phyloP scores from a whole-genome alignment of 331 rosid species.

The Acacia pycnantha region DNA sequence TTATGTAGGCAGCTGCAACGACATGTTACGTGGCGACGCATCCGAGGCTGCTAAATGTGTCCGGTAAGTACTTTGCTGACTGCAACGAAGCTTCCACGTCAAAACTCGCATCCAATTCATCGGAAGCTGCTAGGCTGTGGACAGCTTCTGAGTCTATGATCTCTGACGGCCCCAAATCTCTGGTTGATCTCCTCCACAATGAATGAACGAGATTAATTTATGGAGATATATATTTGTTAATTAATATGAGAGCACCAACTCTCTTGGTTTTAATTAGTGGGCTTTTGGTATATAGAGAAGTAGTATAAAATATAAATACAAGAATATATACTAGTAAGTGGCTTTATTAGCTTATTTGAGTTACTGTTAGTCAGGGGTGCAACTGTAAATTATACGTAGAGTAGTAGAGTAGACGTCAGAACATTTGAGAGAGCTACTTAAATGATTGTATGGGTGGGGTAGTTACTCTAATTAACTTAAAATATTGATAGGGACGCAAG shows the following conservation, averaged over 20 bases:
- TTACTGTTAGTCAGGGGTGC: conserved; percentile 4
- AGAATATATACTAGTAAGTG: background rate
- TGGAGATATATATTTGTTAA: background rate
- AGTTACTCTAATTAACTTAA: background rate
- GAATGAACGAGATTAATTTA: conserved; percentile 20
- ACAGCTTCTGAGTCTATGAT: conserved; percentile 66
- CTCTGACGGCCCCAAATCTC: conserved; percentile 40
- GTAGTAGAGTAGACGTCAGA: conserved; percentile 19
- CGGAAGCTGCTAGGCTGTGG: conserved; percentile 71
- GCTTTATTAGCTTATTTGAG: background rate
- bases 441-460: background rate
- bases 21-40: conserved; percentile 87
- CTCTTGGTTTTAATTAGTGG: background rate
- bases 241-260: background rate
- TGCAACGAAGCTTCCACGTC: conserved; percentile 80
- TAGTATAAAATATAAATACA: background rate
- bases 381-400: conserved; percentile 15
- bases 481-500: background rate
- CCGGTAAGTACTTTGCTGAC: conserved; percentile 82
- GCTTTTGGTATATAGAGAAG: background rate
- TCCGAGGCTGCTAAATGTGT: conserved; percentile 49
- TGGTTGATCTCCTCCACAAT: conserved; percentile 32
- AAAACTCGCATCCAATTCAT: conserved; percentile 52
- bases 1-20: conserved; percentile 82
- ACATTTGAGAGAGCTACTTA: background rate